Evolutionary conservation across 805 yeast genomes (phyloP).

Genomic region (Tetrapisispora phaffii): DNA sequence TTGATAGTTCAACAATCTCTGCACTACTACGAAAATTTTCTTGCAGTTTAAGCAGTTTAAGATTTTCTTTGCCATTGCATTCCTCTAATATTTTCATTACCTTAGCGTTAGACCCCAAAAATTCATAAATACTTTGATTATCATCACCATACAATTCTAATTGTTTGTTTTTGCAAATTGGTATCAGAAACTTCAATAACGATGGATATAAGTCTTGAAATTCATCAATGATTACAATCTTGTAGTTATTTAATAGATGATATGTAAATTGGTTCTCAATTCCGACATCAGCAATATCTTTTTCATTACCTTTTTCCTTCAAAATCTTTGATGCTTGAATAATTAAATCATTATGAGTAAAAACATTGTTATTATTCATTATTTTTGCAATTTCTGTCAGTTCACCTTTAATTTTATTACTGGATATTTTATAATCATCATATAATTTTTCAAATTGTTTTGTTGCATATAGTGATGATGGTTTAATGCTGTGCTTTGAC

Average conservation of each 20-base stretch:
- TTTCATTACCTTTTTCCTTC: not conserved
- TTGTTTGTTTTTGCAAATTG: constrained; percentile 37
- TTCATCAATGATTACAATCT: constrained; percentile 55
- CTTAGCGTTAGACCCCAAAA: constrained; percentile 43
- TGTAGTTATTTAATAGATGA: constrained; percentile 17
- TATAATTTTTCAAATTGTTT: constrained; percentile 15
- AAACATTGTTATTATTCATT: constrained; percentile 29
- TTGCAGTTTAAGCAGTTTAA: constrained; percentile 30
- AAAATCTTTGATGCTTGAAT: constrained; percentile 15
- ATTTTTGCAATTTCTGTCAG: constrained; percentile 10
- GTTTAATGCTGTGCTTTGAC: constrained; percentile 4
- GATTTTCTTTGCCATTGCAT: constrained; percentile 5
- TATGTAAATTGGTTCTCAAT: constrained; percentile 5
- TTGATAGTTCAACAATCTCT: constrained; percentile 34
- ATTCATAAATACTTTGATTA: constrained; percentile 59
- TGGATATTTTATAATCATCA: constrained; percentile 10
- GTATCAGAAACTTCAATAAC: constrained; percentile 36
- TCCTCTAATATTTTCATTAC: constrained; percentile 23
- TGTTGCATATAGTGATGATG: constrained; percentile 5
- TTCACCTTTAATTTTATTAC: not conserved
- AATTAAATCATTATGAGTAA: constrained; percentile 27
- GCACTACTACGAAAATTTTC: constrained; percentile 58
- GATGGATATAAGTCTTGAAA: constrained; percentile 59
- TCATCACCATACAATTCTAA: constrained; percentile 63
- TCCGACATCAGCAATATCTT: not conserved